phyloP scores from a whole-genome alignment of 2,329 filamentous ascomycete species.

The Leptographium procerum region DNA sequence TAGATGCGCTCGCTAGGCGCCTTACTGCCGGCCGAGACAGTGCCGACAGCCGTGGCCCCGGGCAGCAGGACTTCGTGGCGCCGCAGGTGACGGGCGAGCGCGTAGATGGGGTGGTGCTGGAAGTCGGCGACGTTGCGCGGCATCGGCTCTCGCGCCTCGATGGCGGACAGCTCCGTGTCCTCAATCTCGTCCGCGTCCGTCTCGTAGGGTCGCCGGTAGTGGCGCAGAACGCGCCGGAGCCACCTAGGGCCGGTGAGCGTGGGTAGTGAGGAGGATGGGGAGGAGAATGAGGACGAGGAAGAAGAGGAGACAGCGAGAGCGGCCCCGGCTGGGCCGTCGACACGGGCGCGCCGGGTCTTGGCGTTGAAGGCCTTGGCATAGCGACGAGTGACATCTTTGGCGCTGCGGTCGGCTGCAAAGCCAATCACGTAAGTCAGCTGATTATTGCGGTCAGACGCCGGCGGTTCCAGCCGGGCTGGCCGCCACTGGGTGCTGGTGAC shows the following conservation, averaged over 20 bases:
- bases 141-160: slow-evolving; percentile 69
- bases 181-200: slow-evolving; percentile 75
- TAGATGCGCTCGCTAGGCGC: slow-evolving; percentile 65
- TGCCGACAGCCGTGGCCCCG: slow-evolving; percentile 59
- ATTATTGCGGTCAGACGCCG: slow-evolving; percentile 65
- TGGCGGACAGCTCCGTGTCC: slow-evolving; percentile 59
- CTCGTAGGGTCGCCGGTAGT: slow-evolving; percentile 29
- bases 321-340: slow-evolving; percentile 40
- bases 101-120: slow-evolving; percentile 74
- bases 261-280: neutral
- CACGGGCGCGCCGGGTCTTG: slow-evolving; percentile 72
- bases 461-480: slow-evolving; percentile 68
- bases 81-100: slow-evolving; percentile 72
- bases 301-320: no score
- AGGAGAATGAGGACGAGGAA: neutral
- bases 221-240: slow-evolving; percentile 41
- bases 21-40: slow-evolving; percentile 52
- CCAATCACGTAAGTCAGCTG: slow-evolving; percentile 72
- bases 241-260: slow-evolving; percentile 23
- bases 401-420: slow-evolving; percentile 69
- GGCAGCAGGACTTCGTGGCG: slow-evolving; percentile 74
- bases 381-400: slow-evolving; percentile 73
- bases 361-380: slow-evolving; percentile 85
- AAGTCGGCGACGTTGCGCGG: slow-evolving; percentile 79
- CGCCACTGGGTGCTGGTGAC: slow-evolving; percentile 72